These are phyloP conservation scores for Ilyonectria destructans DNA, from an alignment of 2,329 filamentous ascomycete genomes.

Conservation along the genomic window DNA sequence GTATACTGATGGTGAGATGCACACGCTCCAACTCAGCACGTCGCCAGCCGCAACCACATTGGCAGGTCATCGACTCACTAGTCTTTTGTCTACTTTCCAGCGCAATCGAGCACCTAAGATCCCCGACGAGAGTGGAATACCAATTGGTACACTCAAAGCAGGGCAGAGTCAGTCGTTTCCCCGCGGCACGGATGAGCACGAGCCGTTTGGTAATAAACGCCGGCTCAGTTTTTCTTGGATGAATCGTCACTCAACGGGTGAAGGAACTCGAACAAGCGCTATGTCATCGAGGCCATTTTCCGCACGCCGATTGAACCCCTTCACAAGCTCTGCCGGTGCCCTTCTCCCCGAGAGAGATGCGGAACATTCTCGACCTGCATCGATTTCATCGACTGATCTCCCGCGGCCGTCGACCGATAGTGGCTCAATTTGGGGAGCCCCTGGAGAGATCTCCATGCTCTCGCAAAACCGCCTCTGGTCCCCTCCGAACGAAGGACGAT, in stretches of 20 bases:
- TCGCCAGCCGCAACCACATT: constrained; percentile 58
- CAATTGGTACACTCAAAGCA: constrained; percentile 78
- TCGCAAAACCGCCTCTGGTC: constrained; percentile 79
- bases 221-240: constrained; percentile 76
- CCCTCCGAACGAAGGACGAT: constrained; percentile 67
- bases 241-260: constrained; percentile 68
- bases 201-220: constrained; percentile 67
- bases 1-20: constrained; percentile 65
- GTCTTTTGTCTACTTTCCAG: constrained; percentile 73
- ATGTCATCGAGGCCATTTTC: constrained; percentile 57
- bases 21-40: constrained; percentile 58
- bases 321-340: constrained; percentile 66
- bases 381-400: constrained; percentile 79
- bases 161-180: constrained; percentile 87
- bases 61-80: constrained; percentile 59
- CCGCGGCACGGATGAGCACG: constrained; percentile 71
- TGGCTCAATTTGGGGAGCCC: constrained; percentile 80
- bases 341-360: constrained; percentile 70
- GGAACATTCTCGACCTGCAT: constrained; percentile 76
- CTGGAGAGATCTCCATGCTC: constrained; percentile 60
- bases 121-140: constrained; percentile 66
- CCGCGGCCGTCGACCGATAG: constrained; percentile 86
- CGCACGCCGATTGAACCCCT: constrained; percentile 62
- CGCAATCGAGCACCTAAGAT: constrained; percentile 76
- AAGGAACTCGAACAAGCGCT: constrained; percentile 51